Percentiles rank a stretch among this genome's conserved stretches.
Evolutionary conservation across 352 stramenopile genomes (phyloP).

Genomic region (Phytophthora pini): DNA sequence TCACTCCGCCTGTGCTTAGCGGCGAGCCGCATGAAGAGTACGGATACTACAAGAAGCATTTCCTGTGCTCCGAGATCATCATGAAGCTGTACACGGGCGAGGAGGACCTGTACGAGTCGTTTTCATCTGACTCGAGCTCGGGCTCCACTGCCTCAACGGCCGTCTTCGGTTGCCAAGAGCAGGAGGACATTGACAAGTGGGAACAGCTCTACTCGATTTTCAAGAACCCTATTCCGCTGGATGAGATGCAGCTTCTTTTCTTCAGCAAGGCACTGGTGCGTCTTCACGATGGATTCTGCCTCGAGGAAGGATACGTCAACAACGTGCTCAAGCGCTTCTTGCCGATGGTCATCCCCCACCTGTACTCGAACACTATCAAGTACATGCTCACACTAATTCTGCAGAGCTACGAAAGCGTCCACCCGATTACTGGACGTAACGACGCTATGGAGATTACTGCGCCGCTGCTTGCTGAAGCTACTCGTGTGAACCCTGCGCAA

Average conservation of each 20-base stretch:
- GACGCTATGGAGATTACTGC: constrained; percentile 88
- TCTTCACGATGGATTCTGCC: constrained; percentile 86
- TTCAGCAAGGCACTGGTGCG: constrained; percentile 89
- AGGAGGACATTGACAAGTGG: constrained; percentile 80
- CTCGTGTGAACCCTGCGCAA: constrained; percentile 42
- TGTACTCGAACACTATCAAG: constrained; percentile 92
- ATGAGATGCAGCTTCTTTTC: constrained; percentile 89
- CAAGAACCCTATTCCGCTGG: constrained; percentile 71
- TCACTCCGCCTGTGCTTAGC: constrained; percentile 75
- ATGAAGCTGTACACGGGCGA: constrained; percentile 92
- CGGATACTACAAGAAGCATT: constrained; percentile 90
- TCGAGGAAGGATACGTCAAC: constrained; percentile 86
- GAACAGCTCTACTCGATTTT: constrained; percentile 87
- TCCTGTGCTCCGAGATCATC: constrained; percentile 91
- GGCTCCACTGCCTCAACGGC: constrained; percentile 67
- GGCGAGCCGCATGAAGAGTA: constrained; percentile 88
- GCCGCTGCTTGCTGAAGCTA: constrained; percentile 61
- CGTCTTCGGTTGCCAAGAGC: constrained; percentile 84
- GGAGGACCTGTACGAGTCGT: constrained; percentile 89
- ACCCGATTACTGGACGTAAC: constrained; percentile 87
- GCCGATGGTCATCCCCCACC: constrained; percentile 75
- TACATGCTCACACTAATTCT: constrained; percentile 90
- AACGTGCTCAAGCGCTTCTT: constrained; percentile 86
- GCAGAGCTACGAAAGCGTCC: constrained; percentile 89
- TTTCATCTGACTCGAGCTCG: constrained; percentile 83